A percentile compares a stretch with the other conserved stretches of the same genome.
These are phyloP conservation scores for Mucor sp. DNA, from an alignment of 371 early-diverging fungal species.

Conservation along the genomic window DNA sequence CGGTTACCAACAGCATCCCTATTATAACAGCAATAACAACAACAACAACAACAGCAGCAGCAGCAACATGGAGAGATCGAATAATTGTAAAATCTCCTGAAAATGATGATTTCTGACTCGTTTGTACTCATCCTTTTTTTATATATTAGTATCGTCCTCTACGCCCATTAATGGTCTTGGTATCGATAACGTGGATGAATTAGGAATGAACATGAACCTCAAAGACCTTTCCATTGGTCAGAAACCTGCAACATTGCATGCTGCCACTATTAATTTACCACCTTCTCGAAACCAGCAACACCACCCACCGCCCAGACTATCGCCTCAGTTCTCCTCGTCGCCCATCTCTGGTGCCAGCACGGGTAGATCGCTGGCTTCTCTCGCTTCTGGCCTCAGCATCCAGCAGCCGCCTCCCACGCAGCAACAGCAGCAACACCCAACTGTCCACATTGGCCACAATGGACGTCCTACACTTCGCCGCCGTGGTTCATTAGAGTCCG, in stretches of 20 bases:
- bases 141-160: background rate
- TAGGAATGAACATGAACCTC: slow-evolving; percentile 34
- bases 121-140: background rate
- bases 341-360: slow-evolving; percentile 40
- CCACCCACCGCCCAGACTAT: slow-evolving; percentile 11
- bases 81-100: slow-evolving; percentile 2
- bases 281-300: background rate
- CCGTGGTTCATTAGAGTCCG: slow-evolving; percentile 47
- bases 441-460: slow-evolving; percentile 7
- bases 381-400: slow-evolving; percentile 42
- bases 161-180: slow-evolving; percentile 29
- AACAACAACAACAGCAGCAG: background rate
- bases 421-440: background rate
- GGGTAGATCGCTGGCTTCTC: slow-evolving; percentile 37
- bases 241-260: slow-evolving; percentile 22
- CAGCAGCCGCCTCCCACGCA: slow-evolving; percentile 25
- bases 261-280: slow-evolving; percentile 23
- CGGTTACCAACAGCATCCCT: slow-evolving; percentile 1
- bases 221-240: slow-evolving; percentile 40
- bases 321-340: slow-evolving; percentile 38
- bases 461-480: slow-evolving; percentile 41
- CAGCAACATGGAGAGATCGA: background rate
- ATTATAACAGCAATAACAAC: slow-evolving; percentile 5
- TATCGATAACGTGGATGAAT: slow-evolving; percentile 40
- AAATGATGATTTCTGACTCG: background rate